These are phyloP conservation scores for Schizosaccharomyces pombe DNA, from an alignment of 805 yeast genomes.

Conservation along the genomic window DNA sequence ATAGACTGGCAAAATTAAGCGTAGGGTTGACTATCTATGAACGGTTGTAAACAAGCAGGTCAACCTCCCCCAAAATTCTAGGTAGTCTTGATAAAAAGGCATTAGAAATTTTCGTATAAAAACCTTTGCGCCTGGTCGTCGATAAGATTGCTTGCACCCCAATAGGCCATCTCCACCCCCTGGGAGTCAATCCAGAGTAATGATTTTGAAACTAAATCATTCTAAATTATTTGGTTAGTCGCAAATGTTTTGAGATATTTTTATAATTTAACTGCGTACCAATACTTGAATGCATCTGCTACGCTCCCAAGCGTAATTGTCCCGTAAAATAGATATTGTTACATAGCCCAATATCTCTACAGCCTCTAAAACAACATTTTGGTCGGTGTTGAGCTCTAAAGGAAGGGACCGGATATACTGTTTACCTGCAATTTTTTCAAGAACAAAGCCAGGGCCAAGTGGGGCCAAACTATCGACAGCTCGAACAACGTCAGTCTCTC, in stretches of 20 bases:
- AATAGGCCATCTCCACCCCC: conserved; percentile 16
- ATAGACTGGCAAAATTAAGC: too few relatives aligned
- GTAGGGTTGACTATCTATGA: too few relatives aligned
- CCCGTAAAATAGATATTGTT: conserved; percentile 35
- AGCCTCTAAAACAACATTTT: conserved; percentile 44
- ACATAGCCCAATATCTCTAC: conserved; percentile 62
- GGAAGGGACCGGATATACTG: conserved; percentile 42
- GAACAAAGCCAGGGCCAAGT: conserved; percentile 50
- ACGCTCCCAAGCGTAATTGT: conserved; percentile 53
- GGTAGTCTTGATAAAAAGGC: too few relatives aligned
- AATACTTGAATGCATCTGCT: conserved; percentile 33
- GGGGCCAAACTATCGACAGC: conserved; percentile 30
- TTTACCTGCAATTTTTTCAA: conserved; percentile 31
- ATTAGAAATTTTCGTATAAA: too few relatives aligned
- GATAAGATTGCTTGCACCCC: conserved; percentile 10
- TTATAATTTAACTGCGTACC: not conserved
- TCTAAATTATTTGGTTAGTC: conserved; percentile 18
- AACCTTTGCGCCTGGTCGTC: not conserved
- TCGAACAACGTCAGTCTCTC: conserved; percentile 30
- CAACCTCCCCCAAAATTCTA: too few relatives aligned
- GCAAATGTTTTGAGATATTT: too few relatives aligned
- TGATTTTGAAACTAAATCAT: conserved; percentile 64
- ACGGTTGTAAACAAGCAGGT: too few relatives aligned
- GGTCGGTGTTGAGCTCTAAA: conserved; percentile 42
- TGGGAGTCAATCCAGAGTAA: conserved; percentile 59